Percentiles rank a stretch among this genome's conserved stretches.
Evolutionary conservation across 108 stramenopile genomes (phyloP).

Genomic region (Thalassiosira profunda): DNA sequence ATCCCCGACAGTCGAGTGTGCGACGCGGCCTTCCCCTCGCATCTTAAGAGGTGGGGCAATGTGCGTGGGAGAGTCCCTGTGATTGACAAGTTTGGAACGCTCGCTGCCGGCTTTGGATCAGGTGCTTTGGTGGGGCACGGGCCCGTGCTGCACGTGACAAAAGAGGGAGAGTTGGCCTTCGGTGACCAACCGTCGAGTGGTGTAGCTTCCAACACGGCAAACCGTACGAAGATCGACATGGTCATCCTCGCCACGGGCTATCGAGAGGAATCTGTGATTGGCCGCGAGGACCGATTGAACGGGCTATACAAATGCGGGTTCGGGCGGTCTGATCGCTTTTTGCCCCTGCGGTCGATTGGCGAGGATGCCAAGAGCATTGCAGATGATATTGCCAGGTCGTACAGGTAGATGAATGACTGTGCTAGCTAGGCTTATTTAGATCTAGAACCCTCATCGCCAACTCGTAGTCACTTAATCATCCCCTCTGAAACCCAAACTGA

Average conservation of each 20-base stretch:
- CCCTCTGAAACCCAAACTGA: too few relatives aligned
- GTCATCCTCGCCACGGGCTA: conserved; percentile 61
- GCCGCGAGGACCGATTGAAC: conserved; percentile 53
- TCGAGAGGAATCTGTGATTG: conserved; percentile 31
- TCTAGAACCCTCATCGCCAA: too few relatives aligned
- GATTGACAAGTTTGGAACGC: conserved; percentile 54
- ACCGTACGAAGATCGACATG: conserved; percentile 47
- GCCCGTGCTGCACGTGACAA: conserved; percentile 31
- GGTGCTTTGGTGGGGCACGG: conserved; percentile 54
- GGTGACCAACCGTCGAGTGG: conserved; percentile 5
- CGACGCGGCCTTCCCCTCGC: conserved; percentile 44
- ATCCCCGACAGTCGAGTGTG: conserved; percentile 41
- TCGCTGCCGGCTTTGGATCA: conserved; percentile 44
- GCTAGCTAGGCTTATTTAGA: too few relatives aligned
- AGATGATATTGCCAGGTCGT: conserved; percentile 17
- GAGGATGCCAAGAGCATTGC: conserved; percentile 43
- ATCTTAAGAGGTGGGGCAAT: conserved; percentile 44
- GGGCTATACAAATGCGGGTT: conserved; percentile 58
- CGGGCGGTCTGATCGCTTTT: conserved; percentile 50
- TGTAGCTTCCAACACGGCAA: too few relatives aligned
- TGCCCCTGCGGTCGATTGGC: conserved; percentile 51
- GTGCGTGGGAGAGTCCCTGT: conserved; percentile 54
- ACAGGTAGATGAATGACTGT: too few relatives aligned
- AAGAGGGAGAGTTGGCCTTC: conserved; percentile 17
- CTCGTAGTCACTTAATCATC: too few relatives aligned